These are phyloP conservation scores for Globisporangium viniferum DNA, from an alignment of 352 stramenopile species.

Conservation along the genomic window DNA sequence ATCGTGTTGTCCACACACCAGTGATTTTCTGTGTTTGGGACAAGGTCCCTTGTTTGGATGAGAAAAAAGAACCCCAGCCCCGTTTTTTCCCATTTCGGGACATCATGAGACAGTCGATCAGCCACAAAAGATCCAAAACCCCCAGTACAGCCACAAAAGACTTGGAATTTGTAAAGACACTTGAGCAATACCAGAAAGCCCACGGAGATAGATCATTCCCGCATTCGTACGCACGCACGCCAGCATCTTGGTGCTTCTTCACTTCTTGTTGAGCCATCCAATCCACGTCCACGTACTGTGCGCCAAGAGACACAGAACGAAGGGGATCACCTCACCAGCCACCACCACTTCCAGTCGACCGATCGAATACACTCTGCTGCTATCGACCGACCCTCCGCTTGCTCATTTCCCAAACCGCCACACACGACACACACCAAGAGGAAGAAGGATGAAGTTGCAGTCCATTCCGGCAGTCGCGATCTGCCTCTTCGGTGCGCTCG, in stretches of 20 bases:
- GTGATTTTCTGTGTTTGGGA: neutral
- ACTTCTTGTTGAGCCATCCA: neutral
- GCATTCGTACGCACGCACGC: neutral
- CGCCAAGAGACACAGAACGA: neutral
- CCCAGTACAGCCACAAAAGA: neutral
- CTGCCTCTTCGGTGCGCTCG: neutral
- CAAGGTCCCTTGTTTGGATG: neutral
- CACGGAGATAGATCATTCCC: neutral
- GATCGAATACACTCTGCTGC: neutral
- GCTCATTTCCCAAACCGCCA: neutral
- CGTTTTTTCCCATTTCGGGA: neutral
- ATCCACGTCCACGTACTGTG: neutral
- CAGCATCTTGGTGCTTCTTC: neutral
- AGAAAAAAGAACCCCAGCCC: neutral
- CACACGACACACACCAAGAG: neutral
- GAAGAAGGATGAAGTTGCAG: slow-evolving; percentile 1
- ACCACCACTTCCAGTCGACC: neutral
- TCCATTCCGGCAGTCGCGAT: neutral
- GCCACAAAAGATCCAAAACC: neutral
- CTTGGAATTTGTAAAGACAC: neutral
- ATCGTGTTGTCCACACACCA: neutral
- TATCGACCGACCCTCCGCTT: neutral
- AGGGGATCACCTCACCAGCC: neutral
- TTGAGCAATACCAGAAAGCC: no score
- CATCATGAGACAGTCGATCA: neutral